Evolutionary conservation across 768 basidiomycete species (phyloP), one percentile per base, ranked within the genome.

Genomic region (Termitomyces sp.): DNA sequence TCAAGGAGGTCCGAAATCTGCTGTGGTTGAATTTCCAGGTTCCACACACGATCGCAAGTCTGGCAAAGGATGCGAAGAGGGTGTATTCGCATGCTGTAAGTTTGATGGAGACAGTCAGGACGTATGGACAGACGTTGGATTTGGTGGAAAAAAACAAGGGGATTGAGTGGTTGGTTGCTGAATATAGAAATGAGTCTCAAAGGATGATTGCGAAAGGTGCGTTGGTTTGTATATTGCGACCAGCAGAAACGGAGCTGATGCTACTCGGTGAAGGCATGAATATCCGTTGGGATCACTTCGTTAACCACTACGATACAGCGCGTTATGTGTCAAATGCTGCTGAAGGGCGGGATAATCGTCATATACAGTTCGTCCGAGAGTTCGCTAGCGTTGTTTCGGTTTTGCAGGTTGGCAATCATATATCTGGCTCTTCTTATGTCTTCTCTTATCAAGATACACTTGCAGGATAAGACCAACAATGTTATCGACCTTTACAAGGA

Each of bases 1-100:
- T 98, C 85, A 99, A 99, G 79, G 97, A 98, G 71, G 94, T 97
- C 34, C 81, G 97, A 58, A 97, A 97, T 70, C 68, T 98, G 63
- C 81, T 97, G 33, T 98, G 96, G 96, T 80, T 98, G 60, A 90
- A 90, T 60, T 98, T 96, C 75, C 88, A 90, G 68, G 94, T 98
- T 2, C 96, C 94, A 24, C 94, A 98, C 75, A 86, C 90, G 53
- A 93, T 92, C 61, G 88, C 88, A 65, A 97, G 95, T 69, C 90
- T 97, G 84, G 97, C 97, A 36, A 99, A 98, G 77, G 96, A 99
- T 64, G 97, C 97, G 59, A 98, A 97, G 78, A 78, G 94, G 64
- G 95, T 98, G 59, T 99, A 99, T 69, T 95, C 95, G 0, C 94
- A 98, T 76, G 97, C 97, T 2, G 96, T 98, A 63, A 94, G 92